Base-by-base conservation (phyloP, 208 protist genomes). In the Leishmania martiniquensis region DNA sequence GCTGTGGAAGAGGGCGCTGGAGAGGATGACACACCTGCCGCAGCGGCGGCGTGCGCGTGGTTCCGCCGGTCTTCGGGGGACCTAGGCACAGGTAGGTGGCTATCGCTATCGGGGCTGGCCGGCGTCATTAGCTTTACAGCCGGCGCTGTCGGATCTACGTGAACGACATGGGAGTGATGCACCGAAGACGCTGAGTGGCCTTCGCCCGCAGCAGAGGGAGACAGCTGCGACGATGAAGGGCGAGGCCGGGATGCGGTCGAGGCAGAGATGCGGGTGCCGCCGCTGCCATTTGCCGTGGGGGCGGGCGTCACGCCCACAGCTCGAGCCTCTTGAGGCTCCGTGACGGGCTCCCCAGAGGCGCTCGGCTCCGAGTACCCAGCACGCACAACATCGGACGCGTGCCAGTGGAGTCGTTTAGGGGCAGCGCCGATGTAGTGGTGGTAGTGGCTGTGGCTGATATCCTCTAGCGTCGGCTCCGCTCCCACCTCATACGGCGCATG, bases 401-500 rank as follows among this genome's bases (percentile, higher is more conserved):
- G 20, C 67, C 67, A 39, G 25, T 34, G 0, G 42, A 42, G 4
- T 9, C 67, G 29, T 55, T 20, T 13, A 15, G 22, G 34, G 44
- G 67, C 42, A 25, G 47, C 45, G 62, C n/a, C 44, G n/a, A 42
- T 57, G n/a, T 42, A 37, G 69, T 60, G 54, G 55, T 1, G 66
- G 59, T 29, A 10, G 59, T 32, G 20, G 25, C 12, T 6, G 9
- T 34, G 12, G 37, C 29, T 42, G 2, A 32, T 65, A 51, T 51
- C 57, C 20, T 29, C 44, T 39, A 39, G 34, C 22, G 70, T 34
- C 37, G 9, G 22, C 1, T 66, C 71, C 2, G 6, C 72, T n/a
- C 49, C 67, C 0, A 20, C 37, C 67, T 79, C 79, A 63, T 83
- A 83, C 9, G 79, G 79, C 17, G 79, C 73, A 55, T 83, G 73